A percentile compares a stretch with the other conserved stretches of the same genome.
phyloP scores from a whole-genome alignment of 495 filamentous ascomycete species.

The Penicillium cinerascens region DNA sequence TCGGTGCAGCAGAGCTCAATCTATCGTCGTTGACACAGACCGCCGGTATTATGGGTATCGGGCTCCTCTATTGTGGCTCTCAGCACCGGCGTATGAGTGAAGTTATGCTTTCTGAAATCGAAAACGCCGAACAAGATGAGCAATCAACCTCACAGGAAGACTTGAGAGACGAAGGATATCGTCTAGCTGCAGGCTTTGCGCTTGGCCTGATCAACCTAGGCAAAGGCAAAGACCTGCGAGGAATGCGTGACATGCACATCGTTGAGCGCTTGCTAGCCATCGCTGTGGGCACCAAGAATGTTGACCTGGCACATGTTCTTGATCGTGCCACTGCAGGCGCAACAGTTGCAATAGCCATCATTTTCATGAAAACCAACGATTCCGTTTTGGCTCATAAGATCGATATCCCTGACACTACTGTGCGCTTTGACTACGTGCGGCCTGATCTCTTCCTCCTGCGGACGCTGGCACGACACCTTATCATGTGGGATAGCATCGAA shows the following conservation, averaged over 20 bases:
- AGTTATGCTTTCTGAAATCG: slow-evolving; percentile 96
- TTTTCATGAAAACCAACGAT: slow-evolving; percentile 97
- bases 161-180: slow-evolving; percentile 91
- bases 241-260: slow-evolving; percentile 90
- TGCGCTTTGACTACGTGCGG: slow-evolving; percentile 91
- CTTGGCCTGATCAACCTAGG: slow-evolving; percentile 93
- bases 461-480: slow-evolving; percentile 85
- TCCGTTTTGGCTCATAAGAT: slow-evolving; percentile 85
- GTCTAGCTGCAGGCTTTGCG: slow-evolving; percentile 89
- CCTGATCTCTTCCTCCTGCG: slow-evolving; percentile 90
- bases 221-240: slow-evolving; percentile 81
- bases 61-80: slow-evolving; percentile 88
- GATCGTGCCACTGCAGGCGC: slow-evolving; percentile 90
- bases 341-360: slow-evolving; percentile 83
- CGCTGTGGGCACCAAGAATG: slow-evolving; percentile 81
- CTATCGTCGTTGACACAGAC: slow-evolving; percentile 92
- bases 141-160: slow-evolving; percentile 56
- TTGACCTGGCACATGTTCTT: slow-evolving; percentile 83
- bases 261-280: slow-evolving; percentile 81
- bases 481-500: slow-evolving; percentile 84
- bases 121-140: slow-evolving; percentile 75
- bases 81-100: slow-evolving; percentile 98
- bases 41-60: slow-evolving; percentile 95
- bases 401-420: slow-evolving; percentile 81
- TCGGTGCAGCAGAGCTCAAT: slow-evolving; percentile 89